Base-by-base conservation (phyloP, 2,329 filamentous ascomycete species). In the Verruconis gallopava region DNA sequence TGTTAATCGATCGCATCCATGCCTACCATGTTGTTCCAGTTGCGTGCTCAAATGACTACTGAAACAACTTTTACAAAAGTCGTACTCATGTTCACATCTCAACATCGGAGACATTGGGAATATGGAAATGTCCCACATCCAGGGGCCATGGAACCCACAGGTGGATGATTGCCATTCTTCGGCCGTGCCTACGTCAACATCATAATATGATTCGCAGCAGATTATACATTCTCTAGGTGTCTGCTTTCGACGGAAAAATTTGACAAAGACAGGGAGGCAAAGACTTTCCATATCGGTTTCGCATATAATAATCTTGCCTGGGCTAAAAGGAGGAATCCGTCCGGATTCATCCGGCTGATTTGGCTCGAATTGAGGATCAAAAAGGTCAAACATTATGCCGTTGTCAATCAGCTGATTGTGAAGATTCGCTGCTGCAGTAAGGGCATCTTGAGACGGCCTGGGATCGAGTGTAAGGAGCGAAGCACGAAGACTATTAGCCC, bases 41-140 rank as follows among this genome's bases (percentile, higher is more conserved):
- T 38, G 18, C 3, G 37, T 4, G 18, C 13, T 21, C 4, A 22
- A 3, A 25, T 22, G 18, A 11, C 14, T 38, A 9, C 14, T 21
- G 18, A 22, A 15, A n/a, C 18, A 38, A 14, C 17, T 21, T 21
- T 22, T 38, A 38, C 37, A 38, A 21, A 21, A 14, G 17, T 38
- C 18, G 19, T 21, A 21, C 4, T 12, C 18, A 15, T 38, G 5
- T 14, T 38, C 17, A 38, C 37, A 38, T 12, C n/a, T 5, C 14
- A 38, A 21, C 17, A 15, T 38, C 9, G 15, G 25, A 9, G 21
- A 13, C 14, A n/a, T 38, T 3, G 37, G 37, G 18, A 30, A 38
- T 6, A 38, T 11, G 11, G 14, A 11, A 21, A 38, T 12, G 17
- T 38, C 17, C 37, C 37, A 38, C 4, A 22, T 38, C 37, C 37